phyloP scores from a whole-genome alignment of 1,284 basidiomycete genomes.

The Pseudozyma sp. region DNA sequence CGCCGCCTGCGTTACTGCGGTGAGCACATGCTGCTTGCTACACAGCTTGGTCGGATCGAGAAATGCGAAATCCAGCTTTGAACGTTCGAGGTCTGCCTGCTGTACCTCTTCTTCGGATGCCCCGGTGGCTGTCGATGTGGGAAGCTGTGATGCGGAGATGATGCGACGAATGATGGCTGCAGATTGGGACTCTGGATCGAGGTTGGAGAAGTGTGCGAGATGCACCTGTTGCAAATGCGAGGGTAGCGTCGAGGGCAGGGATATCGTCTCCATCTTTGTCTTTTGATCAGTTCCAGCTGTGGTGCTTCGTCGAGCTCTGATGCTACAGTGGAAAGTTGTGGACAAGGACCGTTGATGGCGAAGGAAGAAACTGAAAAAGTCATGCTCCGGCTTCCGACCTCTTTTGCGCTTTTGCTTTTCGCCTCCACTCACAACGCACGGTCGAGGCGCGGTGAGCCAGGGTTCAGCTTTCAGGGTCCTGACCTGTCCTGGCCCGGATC shows the following conservation, averaged over 20 bases:
- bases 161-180: slow-evolving; percentile 40
- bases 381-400: slow-evolving; percentile 4
- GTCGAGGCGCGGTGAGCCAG: no score
- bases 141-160: slow-evolving; percentile 43
- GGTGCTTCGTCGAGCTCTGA: no score
- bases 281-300: not conserved
- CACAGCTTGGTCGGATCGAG: slow-evolving; percentile 48
- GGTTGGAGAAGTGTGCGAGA: slow-evolving; percentile 44
- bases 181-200: slow-evolving; percentile 33
- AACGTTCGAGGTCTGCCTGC: slow-evolving; percentile 26
- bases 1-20: slow-evolving; percentile 40
- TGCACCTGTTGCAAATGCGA: slow-evolving; percentile 32
- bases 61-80: slow-evolving; percentile 49
- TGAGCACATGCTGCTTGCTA: slow-evolving; percentile 39
- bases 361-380: not conserved
- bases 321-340: no score
- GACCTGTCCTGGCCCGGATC: not conserved
- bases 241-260: slow-evolving; percentile 28
- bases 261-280: slow-evolving; percentile 34
- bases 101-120: slow-evolving; percentile 17
- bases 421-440: not conserved
- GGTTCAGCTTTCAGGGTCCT: slow-evolving; percentile 4
- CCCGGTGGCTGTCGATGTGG: slow-evolving; percentile 1
- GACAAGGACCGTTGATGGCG: not conserved
- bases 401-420: not conserved